A percentile compares a stretch with the other conserved stretches of the same genome.
Evolutionary conservation across 75 land plant genomes (phyloP).

Genomic region (Azolla pinnata): DNA sequence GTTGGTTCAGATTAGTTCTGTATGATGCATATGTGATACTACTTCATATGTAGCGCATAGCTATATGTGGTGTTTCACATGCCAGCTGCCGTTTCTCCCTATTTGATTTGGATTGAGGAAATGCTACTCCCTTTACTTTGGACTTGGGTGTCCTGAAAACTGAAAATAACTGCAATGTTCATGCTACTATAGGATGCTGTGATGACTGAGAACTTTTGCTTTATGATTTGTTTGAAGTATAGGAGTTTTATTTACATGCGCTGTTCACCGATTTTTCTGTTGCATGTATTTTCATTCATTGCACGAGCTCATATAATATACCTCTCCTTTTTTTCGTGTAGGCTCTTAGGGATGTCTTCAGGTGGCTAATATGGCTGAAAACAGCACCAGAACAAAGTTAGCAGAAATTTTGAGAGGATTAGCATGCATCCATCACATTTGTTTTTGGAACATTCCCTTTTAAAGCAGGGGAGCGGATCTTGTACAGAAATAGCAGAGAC

Average conservation of each 20-base stretch:
- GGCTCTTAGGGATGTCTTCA: conserved; percentile 26
- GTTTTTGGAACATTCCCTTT: background rate
- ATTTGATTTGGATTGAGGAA: background rate
- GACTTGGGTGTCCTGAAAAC: background rate
- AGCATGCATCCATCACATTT: background rate
- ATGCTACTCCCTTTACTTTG: background rate
- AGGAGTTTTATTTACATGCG: too few species aligned
- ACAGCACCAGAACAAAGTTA: conserved; percentile 21
- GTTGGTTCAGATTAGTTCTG: background rate
- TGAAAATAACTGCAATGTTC: background rate
- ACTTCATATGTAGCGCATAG: background rate
- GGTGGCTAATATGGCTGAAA: conserved; percentile 21
- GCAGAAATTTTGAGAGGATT: conserved; percentile 12
- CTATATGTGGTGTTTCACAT: background rate
- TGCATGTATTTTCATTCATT: background rate
- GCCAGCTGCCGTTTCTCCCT: background rate
- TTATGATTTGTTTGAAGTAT: too few species aligned
- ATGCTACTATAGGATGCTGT: background rate
- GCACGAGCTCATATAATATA: background rate
- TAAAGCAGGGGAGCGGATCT: background rate
- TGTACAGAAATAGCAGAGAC: conserved; percentile 1
- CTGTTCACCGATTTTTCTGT: too few species aligned
- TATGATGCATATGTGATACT: background rate
- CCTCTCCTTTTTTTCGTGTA: conserved; percentile 9
- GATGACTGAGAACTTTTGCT: too few species aligned